A percentile compares a stretch with the other conserved stretches of the same genome.
Conservation (phyloP, 495 filamentous ascomycete genomes). For the Penicillium tannophilum region DNA sequence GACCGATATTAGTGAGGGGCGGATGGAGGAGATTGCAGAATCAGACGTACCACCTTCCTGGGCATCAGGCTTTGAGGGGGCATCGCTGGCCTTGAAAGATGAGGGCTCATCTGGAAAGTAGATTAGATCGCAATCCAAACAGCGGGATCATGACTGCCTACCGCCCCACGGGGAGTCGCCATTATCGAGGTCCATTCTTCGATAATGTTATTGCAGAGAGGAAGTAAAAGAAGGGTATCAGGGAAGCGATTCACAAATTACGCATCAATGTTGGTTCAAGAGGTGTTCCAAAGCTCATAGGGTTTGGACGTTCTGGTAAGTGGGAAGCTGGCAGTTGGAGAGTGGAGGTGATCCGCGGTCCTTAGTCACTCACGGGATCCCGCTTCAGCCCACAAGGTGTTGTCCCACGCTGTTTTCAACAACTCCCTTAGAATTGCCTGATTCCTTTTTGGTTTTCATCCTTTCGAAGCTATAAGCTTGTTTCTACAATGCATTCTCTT, state of each 20-base stretch:
- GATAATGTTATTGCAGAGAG: slow-evolving; percentile 7
- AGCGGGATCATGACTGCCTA: slow-evolving; percentile 46
- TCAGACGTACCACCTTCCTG: slow-evolving; percentile 34
- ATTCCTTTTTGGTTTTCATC: not conserved
- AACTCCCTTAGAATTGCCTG: not conserved
- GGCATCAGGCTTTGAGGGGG: slow-evolving; percentile 24
- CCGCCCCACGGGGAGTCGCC: slow-evolving; percentile 74
- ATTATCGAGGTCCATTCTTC: slow-evolving; percentile 62
- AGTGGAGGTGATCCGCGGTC: slow-evolving; percentile 37
- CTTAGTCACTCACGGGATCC: slow-evolving; percentile 36
- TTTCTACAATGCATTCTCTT: not conserved
- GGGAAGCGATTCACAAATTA: slow-evolving; percentile 6
- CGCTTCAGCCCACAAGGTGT: slow-evolving; percentile 16
- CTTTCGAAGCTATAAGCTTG: not conserved
- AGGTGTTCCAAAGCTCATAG: slow-evolving; percentile 12
- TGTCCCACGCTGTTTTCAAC: slow-evolving; percentile 4
- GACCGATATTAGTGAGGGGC: slow-evolving; percentile 34
- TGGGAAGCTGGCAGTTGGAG: slow-evolving; percentile 31
- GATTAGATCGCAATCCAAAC: slow-evolving; percentile 30
- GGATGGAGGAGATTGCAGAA: slow-evolving; percentile 19
- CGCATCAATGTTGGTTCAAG: slow-evolving; percentile 12
- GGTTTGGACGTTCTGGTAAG: slow-evolving; percentile 12
- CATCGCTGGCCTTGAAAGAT: slow-evolving; percentile 44
- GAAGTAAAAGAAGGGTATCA: slow-evolving; percentile 9
- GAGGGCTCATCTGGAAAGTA: slow-evolving; percentile 58